These are phyloP conservation scores for Zymoseptoria ardabiliae DNA, from an alignment of 2,329 filamentous ascomycete genomes.

Conservation along the genomic window DNA sequence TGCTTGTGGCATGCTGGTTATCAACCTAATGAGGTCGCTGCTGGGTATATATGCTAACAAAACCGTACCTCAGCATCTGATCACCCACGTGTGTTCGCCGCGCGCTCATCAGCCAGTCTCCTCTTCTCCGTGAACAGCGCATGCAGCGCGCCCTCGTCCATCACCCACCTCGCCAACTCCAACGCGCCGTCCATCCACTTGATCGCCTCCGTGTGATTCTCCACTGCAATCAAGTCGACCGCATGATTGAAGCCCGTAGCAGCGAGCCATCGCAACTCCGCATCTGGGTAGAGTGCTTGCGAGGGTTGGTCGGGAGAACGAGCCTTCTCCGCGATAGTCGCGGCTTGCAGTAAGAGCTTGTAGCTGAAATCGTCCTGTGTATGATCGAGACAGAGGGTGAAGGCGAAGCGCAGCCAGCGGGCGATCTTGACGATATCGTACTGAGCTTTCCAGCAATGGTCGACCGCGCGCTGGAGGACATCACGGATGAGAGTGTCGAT, in stretches of 20 bases:
- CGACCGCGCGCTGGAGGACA: conserved; percentile 59
- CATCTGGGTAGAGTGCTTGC: conserved; percentile 48
- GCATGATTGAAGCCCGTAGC: conserved; percentile 62
- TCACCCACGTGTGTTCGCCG: background rate
- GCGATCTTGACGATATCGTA: conserved; percentile 56
- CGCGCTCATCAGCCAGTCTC: conserved; percentile 15
- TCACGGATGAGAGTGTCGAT: conserved; percentile 15
- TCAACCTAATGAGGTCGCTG: background rate
- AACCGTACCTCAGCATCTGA: background rate
- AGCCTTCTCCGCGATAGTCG: conserved; percentile 41
- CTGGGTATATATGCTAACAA: background rate
- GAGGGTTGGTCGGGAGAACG: conserved; percentile 9
- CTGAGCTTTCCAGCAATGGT: conserved; percentile 49
- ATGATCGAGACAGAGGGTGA: conserved; percentile 59
- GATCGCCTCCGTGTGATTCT: conserved; percentile 42
- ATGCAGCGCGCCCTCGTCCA: conserved; percentile 42
- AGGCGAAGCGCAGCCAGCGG: conserved; percentile 72
- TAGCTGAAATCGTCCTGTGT: conserved; percentile 14
- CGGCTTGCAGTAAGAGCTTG: conserved; percentile 56
- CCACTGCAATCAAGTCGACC: conserved; percentile 55
- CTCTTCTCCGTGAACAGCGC: conserved; percentile 32
- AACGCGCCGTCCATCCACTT: conserved; percentile 62
- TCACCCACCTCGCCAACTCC: conserved; percentile 51
- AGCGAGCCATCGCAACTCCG: conserved; percentile 71
- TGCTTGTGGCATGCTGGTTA: background rate